Evolutionary conservation across 495 filamentous ascomycete species (phyloP).

Genomic region (Annulohypoxylon moriforme): DNA sequence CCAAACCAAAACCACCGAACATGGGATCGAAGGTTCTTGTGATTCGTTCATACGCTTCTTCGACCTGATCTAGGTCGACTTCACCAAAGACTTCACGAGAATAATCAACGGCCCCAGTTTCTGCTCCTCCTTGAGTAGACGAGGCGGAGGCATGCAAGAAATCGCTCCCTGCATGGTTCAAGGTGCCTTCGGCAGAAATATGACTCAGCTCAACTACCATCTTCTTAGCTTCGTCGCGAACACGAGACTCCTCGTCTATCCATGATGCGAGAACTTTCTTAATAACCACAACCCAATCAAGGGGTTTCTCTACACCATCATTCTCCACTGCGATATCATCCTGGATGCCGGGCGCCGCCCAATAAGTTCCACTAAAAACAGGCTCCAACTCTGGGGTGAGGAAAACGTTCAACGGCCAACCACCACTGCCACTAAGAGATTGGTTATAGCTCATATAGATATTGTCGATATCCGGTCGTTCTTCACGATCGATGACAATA

Average conservation of each 20-base stretch:
- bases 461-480: constrained; percentile 93
- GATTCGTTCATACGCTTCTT: constrained; percentile 88
- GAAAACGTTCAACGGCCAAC: constrained; percentile 98
- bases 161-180: constrained; percentile 58
- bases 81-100: constrained; percentile 57
- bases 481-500: constrained; percentile 93
- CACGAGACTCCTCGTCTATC: constrained; percentile 83
- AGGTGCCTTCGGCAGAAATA: constrained; percentile 87
- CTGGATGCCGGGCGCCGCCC: constrained; percentile 81
- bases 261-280: constrained; percentile 84
- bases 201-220: constrained; percentile 83
- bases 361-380: constrained; percentile 96
- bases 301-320: constrained; percentile 42
- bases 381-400: constrained; percentile 92
- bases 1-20: constrained; percentile 81
- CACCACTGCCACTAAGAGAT: constrained; percentile 89
- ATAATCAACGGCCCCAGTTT: constrained; percentile 29
- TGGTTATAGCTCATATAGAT: constrained; percentile 99
- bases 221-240: constrained; percentile 82
- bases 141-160: constrained; percentile 14
- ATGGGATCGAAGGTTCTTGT: constrained; percentile 78
- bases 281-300: constrained; percentile 73
- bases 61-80: constrained; percentile 89
- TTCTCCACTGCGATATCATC: constrained; percentile 51
- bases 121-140: constrained; percentile 14